A percentile compares a stretch with the other conserved stretches of the same genome.
Conservation (phyloP, 805 yeast species). For the Middelhovenomyces tepae region DNA sequence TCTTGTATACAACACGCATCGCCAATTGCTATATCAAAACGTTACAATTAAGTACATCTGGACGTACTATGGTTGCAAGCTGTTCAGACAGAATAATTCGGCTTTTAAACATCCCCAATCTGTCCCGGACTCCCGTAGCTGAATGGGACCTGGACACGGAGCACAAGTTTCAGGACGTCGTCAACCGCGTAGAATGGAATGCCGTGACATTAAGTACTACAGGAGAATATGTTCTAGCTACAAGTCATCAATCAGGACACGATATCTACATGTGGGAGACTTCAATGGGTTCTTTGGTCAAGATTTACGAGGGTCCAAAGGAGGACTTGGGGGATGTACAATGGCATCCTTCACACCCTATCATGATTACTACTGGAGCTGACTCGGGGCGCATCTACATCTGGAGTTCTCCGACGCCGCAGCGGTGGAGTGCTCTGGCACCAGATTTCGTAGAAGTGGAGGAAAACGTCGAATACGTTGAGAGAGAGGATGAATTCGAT, state of each 20-base stretch:
- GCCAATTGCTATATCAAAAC: constrained; percentile 39
- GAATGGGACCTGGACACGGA: constrained; percentile 53
- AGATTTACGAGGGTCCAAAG: constrained; percentile 82
- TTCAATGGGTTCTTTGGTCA: constrained; percentile 72
- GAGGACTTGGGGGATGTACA: constrained; percentile 81
- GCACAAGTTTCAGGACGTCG: constrained; percentile 83
- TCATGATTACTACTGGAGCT: constrained; percentile 73
- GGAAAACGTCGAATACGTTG: constrained; percentile 81
- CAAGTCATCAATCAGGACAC: constrained; percentile 81
- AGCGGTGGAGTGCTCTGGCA: constrained; percentile 93
- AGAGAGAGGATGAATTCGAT: constrained; percentile 88
- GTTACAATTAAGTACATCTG: constrained; percentile 36
- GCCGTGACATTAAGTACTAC: constrained; percentile 62
- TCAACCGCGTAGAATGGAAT: constrained; percentile 84
- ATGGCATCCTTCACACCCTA: constrained; percentile 73
- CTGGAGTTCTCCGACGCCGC: constrained; percentile 79
- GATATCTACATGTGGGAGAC: constrained; percentile 93
- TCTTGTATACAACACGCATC: constrained; percentile 45
- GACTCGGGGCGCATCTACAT: constrained; percentile 74
- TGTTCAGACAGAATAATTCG: constrained; percentile 28
- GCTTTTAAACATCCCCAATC: constrained; percentile 22
- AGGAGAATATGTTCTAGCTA: constrained; percentile 79
- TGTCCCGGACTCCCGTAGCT: constrained; percentile 27
- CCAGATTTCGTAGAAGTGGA: constrained; percentile 95
- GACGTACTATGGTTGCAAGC: constrained; percentile 24